Evolutionary conservation across 148 eudicot genomes (phyloP).

Genomic region (Chenopodium berlandieri): DNA sequence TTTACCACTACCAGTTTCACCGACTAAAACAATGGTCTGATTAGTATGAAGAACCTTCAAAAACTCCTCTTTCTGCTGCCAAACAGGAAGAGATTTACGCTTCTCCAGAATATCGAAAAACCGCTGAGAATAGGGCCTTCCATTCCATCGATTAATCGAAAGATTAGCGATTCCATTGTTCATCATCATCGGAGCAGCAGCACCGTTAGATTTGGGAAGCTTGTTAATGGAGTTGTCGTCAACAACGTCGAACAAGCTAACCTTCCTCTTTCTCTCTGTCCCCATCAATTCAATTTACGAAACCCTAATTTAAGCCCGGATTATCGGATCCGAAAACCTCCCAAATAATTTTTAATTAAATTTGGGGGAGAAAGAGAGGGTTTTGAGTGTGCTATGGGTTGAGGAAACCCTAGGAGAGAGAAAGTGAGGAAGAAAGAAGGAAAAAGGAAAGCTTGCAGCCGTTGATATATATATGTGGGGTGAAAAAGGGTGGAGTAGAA

Average conservation of each 20-base stretch:
- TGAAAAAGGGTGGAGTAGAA: background rate
- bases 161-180: constrained; percentile 10
- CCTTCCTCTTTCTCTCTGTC: constrained; percentile 94
- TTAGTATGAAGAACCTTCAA: constrained; percentile 50
- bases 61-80: constrained; percentile 95
- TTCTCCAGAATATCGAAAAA: constrained; percentile 82
- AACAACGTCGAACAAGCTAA: constrained; percentile 86
- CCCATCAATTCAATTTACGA: constrained; percentile 37
- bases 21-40: constrained; percentile 78
- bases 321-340: constrained; percentile 10
- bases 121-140: constrained; percentile 55
- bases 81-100: constrained; percentile 81
- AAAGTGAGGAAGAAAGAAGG: background rate
- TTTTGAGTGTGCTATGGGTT: background rate
- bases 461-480: constrained; percentile 7
- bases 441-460: background rate
- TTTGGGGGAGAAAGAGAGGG: background rate
- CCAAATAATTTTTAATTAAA: background rate
- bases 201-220: constrained; percentile 41
- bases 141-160: constrained; percentile 70
- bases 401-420: constrained; percentile 34
- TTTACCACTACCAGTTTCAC: constrained; percentile 99
- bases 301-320: constrained; percentile 17
- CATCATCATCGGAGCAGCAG: constrained; percentile 13
- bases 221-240: constrained; percentile 48